Base-by-base conservation (phyloP, 495 filamentous ascomycete genomes). In the Durotheca rogersii region DNA sequence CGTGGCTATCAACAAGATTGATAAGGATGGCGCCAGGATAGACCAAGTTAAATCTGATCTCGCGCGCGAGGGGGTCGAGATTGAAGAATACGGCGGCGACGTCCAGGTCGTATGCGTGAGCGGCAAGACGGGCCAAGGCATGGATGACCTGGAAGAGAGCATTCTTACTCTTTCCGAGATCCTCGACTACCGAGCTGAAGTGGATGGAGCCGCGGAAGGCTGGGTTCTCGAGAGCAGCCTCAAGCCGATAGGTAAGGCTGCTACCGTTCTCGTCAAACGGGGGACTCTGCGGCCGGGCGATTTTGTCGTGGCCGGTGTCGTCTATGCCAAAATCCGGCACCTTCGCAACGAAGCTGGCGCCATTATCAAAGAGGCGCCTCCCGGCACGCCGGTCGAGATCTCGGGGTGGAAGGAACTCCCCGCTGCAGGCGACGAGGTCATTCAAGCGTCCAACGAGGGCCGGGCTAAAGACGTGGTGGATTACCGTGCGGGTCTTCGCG, bases 1-100 rank as follows among this genome's bases (percentile, higher is more conserved):
- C 44, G 94, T 97, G 12, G 94, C 94, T n/a, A 89, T 96, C 69
- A 99, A 90, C 73, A 99, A 99, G 67, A 81, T 95, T 36, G 94
- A 99, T 67, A 96, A 92, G 68, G 82, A 85, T 51, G 83, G 84
- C 29, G 80, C 87, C 14, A 81, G 90, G 52, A 66, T 86, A 10
- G 86, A 96, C 31, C 78, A 78, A 16, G 91, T 96, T 46, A 96
- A 96, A 67, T 76, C 82, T 44, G 94, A 97, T 65, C 81, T 99
- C 19, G 81, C 87, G 6, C 72, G 80, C n/a, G 79, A 95, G 53
- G 88, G 87, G 12, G 79, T 99, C 15, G 87, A 96, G 60, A 84
- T 97, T 23, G 94, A 99, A 66, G 93, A 97, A 60, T 92, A 83
- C 60, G 94, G 94, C 27, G 94, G 94, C 47, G 94, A 99, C 45